These are phyloP conservation scores for Colletotrichum endophyticum DNA, from an alignment of 2,329 filamentous ascomycete genomes.

Conservation along the genomic window DNA sequence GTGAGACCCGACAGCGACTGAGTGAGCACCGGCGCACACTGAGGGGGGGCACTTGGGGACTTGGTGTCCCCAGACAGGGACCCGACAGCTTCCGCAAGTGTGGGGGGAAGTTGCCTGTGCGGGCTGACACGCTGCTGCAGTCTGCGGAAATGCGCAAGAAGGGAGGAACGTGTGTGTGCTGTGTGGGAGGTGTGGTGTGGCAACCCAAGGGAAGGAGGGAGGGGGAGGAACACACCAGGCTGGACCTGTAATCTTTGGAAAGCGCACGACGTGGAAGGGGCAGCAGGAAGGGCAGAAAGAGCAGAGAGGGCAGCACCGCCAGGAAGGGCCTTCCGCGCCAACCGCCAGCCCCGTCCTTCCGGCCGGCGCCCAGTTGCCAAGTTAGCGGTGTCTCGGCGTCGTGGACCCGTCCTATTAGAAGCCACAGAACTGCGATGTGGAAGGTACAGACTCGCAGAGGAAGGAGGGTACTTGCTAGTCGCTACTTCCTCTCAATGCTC, in stretches of 20 bases:
- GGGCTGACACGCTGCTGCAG: neutral
- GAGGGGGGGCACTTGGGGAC: neutral
- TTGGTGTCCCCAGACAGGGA: neutral
- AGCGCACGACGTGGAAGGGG: neutral
- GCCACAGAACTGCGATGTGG: neutral
- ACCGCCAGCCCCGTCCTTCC: slow-evolving; percentile 1
- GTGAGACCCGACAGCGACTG: neutral
- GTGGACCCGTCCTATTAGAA: neutral
- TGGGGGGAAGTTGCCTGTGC: neutral
- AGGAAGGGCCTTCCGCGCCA: slow-evolving; percentile 5
- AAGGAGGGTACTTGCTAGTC: neutral
- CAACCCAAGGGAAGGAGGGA: neutral
- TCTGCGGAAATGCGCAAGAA: neutral
- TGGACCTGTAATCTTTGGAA: neutral
- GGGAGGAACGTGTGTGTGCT: neutral
- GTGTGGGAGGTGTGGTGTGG: neutral
- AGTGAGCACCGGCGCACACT: neutral
- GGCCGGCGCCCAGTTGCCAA: slow-evolving; percentile 10
- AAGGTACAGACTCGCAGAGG: neutral
- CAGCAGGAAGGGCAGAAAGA: neutral
- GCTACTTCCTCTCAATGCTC: neutral
- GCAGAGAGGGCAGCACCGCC: neutral
- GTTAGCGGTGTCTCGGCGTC: slow-evolving; percentile 5
- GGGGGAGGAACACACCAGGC: neutral
- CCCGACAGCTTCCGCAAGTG: neutral